phyloP scores from a whole-genome alignment of 257 asterid genomes.

The Capsicum rhomboideum region DNA sequence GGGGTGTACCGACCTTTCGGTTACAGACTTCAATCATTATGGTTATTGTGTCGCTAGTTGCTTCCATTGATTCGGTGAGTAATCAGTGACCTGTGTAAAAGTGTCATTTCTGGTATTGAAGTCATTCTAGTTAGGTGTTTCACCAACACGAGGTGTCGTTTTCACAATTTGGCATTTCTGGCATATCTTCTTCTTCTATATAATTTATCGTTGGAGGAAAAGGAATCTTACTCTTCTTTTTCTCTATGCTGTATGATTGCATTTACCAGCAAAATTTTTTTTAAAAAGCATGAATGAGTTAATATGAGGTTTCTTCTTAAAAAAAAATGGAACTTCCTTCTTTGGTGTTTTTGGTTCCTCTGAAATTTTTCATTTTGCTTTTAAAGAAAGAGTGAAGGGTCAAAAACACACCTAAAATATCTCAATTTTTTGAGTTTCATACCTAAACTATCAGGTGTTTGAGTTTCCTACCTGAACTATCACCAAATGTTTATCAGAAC shows the following conservation, averaged over 20 bases:
- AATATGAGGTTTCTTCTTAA: no score
- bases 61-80: constrained; percentile 91
- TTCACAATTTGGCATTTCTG: background rate
- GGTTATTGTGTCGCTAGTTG: constrained; percentile 73
- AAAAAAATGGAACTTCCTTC: background rate
- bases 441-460: no score
- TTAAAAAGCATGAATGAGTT: background rate
- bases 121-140: background rate
- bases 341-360: background rate
- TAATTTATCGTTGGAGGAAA: background rate
- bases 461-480: no score
- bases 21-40: constrained; percentile 77
- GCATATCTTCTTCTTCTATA: background rate
- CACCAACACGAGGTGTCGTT: background rate
- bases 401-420: no score
- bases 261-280: background rate
- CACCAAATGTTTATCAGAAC: no score
- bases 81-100: background rate
- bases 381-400: no score
- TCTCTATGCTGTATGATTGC: background rate
- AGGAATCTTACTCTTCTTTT: background rate
- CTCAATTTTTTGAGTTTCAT: no score
- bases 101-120: background rate
- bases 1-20: constrained; percentile 93
- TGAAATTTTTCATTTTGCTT: background rate